Base-by-base conservation (phyloP, 805 yeast species). In the Wickerhamiella galacta region DNA sequence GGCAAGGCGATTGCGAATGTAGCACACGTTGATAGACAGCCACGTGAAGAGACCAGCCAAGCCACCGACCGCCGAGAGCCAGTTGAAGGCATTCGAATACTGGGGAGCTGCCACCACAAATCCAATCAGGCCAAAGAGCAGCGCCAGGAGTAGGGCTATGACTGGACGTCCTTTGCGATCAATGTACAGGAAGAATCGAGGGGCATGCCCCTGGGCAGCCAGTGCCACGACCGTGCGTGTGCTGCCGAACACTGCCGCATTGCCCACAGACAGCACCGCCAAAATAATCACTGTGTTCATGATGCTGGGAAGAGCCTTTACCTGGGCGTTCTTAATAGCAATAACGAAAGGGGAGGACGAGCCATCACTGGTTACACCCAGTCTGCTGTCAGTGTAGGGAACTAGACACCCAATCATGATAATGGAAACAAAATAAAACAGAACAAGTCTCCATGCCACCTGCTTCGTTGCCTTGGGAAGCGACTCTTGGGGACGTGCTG, bases 101-200 rank as follows among this genome's bases (percentile, higher is more conserved):
- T 65, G 56, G 7, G 63, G 54, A 25, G 76, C 67, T 4, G 80
- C 80, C 25, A 75, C 68, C 28, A 78, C 58, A 52, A 69, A 74
- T 30, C 75, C 68, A 16, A 74, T 51, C 23, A 69, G 55, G 18
- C 80, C 81, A 44, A 74, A 60, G 23, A 48, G 9, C 14, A 58
- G 49, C 19, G 69, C 57, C 19, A 60, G 36, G 2, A 47, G 41
- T 45, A 78, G 70, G 14, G 82, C 87, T 33, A 67, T 69, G 34
- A 77, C 51, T 12, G 94, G 93, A 48, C 93, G 67, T 37, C 93
- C 93, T 34, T 58, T 61, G 42, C 76, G 65, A 52, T 81, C 93
- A 39, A 80, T 70, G 56, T 75, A 75, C 22, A 73, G 72, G 35
- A 75, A 64, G 20, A 63, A 46, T 34, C 56, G 56, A 23, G 83